Evolutionary conservation across 2,329 filamentous ascomycete species (phyloP), one percentile per base, ranked within the genome.

Genomic region (Pleoardoris graminearum): DNA sequence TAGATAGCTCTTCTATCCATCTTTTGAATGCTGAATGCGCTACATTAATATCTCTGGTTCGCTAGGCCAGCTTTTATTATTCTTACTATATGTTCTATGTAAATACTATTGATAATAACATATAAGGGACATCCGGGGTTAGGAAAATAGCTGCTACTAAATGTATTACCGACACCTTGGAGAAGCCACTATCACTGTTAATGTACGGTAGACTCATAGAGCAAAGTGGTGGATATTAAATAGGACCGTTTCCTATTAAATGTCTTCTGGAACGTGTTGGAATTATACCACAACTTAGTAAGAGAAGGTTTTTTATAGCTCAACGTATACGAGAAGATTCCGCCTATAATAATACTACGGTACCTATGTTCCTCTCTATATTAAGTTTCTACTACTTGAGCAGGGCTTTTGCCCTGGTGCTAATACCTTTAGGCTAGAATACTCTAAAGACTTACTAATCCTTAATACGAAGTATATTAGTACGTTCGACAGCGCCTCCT

Each of bases 341-440:
- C 14, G 69, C 70, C 33, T 73, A n/a, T n/a, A n/a, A 79, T n/a
- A 82, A 82, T 61, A 79, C 77, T 42, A 69, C 82, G 3, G 59
- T 62, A 6, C 72, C 17, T 62, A 49, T 59, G 36, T 59, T 95
- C 77, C 77, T 95, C 2, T 85, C 90, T 0, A 80, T 91, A 53
- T 35, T 7, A 35, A 14, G n/a, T 7, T 35, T 59, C 95, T 77
- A 77, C 95, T 6, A 35, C n/a, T n/a, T n/a, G n/a, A n/a, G n/a
- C n/a, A n/a, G n/a, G n/a, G n/a, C n/a, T n/a, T n/a, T n/a, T n/a
- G n/a, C n/a, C n/a, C n/a, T n/a, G 5, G n/a, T 35, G n/a, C 32
- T 12, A 12, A 6, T 16, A 35, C 32, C 2, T 85, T 90, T 0
- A 80, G 91, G 53, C 77, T 96, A 0, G 91, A 96, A 71, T 95